A percentile compares a stretch with the other conserved stretches of the same genome.
phyloP scores from a whole-genome alignment of 2,329 filamentous ascomycete species.

The Diaporthe sp. region DNA sequence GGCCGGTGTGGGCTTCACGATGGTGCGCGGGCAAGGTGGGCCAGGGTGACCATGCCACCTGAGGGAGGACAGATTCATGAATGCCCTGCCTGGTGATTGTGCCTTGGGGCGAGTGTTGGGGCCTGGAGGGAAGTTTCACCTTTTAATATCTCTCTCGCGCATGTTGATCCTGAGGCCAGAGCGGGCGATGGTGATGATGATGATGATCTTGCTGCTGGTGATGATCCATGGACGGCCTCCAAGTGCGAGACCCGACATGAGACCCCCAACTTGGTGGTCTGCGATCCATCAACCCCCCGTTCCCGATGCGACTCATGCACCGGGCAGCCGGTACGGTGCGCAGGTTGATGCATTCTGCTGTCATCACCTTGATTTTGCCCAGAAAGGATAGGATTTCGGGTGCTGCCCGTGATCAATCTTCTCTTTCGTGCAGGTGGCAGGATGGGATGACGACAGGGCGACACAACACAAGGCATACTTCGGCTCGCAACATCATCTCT shows the following conservation, averaged over 20 bases:
- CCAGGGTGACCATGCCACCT: constrained; percentile 21
- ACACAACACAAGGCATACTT: constrained; percentile 5
- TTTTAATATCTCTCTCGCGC: constrained; percentile 11
- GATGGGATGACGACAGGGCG: constrained; percentile 5
- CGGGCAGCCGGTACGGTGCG: constrained; percentile 15
- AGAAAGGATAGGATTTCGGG: constrained; percentile 7
- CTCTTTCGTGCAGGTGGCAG: background rate
- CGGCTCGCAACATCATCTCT: constrained; percentile 5
- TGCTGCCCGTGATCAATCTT: background rate
- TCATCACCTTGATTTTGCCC: constrained; percentile 33
- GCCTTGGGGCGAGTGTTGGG: constrained; percentile 6
- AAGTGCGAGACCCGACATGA: constrained; percentile 8
- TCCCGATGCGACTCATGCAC: constrained; percentile 26
- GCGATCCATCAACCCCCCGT: constrained; percentile 1
- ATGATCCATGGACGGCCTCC: constrained; percentile 3
- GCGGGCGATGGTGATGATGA: background rate
- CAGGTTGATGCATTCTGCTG: constrained; percentile 25
- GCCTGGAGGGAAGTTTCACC: constrained; percentile 31
- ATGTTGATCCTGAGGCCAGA: constrained; percentile 13
- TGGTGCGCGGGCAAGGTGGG: background rate
- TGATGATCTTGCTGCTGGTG: background rate
- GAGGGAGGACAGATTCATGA: background rate
- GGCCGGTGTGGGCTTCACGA: background rate
- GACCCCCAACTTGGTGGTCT: constrained; percentile 6
- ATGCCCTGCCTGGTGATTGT: constrained; percentile 6